phyloP scores from a whole-genome alignment of 2,329 filamentous ascomycete genomes.

The Trichoderma aggressivum region DNA sequence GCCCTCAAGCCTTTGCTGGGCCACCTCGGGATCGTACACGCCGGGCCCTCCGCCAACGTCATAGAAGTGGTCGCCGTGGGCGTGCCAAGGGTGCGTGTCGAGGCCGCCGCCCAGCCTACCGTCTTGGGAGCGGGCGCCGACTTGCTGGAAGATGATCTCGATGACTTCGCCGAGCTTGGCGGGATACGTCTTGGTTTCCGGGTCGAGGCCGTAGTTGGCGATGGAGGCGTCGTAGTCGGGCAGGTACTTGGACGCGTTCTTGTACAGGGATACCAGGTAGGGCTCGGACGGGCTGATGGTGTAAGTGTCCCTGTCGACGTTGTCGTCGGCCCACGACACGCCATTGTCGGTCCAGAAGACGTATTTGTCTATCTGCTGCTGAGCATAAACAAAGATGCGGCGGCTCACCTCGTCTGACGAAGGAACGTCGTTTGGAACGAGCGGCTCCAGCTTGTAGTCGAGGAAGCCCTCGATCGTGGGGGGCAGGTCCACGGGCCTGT shows the following conservation, averaged over 20 bases:
- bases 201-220: slow-evolving; percentile 52
- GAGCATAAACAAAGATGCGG: slow-evolving; percentile 40
- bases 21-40: slow-evolving; percentile 8
- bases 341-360: slow-evolving; percentile 20
- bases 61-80: slow-evolving; percentile 20
- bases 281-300: slow-evolving; percentile 14
- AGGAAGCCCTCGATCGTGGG: slow-evolving; percentile 37
- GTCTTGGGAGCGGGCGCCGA: slow-evolving; percentile 29
- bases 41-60: slow-evolving; percentile 21
- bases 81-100: slow-evolving; percentile 22
- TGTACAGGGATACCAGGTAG: slow-evolving; percentile 21
- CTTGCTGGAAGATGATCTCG: slow-evolving; percentile 50
- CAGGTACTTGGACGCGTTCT: slow-evolving; percentile 7
- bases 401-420: slow-evolving; percentile 45
- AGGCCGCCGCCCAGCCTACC: slow-evolving; percentile 27
- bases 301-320: background rate
- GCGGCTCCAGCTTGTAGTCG: slow-evolving; percentile 45
- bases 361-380: slow-evolving; percentile 14
- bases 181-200: slow-evolving; percentile 46
- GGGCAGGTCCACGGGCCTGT: slow-evolving; percentile 32
- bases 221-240: slow-evolving; percentile 52
- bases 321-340: slow-evolving; percentile 18
- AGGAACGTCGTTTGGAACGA: slow-evolving; percentile 32
- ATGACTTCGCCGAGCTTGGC: slow-evolving; percentile 54
- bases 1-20: slow-evolving; percentile 8